phyloP scores from a whole-genome alignment of 768 basidiomycete species.

The Tulasnella calospora region DNA sequence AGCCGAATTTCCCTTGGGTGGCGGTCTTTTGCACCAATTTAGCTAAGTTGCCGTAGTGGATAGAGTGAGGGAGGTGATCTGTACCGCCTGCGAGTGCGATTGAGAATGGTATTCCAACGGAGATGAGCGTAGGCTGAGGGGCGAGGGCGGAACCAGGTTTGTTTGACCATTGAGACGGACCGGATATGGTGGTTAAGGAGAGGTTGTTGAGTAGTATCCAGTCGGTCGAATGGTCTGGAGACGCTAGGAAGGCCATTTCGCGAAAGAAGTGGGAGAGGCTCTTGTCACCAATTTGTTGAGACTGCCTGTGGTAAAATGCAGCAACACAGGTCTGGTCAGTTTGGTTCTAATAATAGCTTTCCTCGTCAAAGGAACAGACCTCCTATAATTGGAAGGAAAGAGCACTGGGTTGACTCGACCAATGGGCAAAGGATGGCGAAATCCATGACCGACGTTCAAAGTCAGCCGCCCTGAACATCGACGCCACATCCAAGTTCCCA shows the following conservation, averaged over 20 bases:
- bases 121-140: conserved; percentile 51
- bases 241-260: not conserved
- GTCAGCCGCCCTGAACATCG: not conserved
- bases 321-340: no score
- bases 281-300: not conserved
- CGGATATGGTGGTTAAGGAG: conserved; percentile 34
- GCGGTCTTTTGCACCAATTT: conserved; percentile 38
- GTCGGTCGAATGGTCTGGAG: conserved; percentile 28
- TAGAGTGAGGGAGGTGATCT: conserved; percentile 54
- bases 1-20: conserved; percentile 40
- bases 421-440: not conserved
- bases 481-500: not conserved
- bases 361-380: not conserved
- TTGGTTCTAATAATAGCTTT: no score
- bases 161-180: conserved; percentile 32
- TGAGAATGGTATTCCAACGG: conserved; percentile 50
- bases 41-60: conserved; percentile 60
- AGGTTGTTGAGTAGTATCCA: conserved; percentile 36
- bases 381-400: not conserved
- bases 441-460: not conserved
- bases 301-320: not conserved
- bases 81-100: conserved; percentile 46
- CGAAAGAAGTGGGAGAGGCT: not conserved
- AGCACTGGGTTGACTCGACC: not conserved
- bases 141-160: conserved; percentile 18